Evolutionary conservation across 495 filamentous ascomycete genomes (phyloP).

Genomic region (Daldinia bambusicola): DNA sequence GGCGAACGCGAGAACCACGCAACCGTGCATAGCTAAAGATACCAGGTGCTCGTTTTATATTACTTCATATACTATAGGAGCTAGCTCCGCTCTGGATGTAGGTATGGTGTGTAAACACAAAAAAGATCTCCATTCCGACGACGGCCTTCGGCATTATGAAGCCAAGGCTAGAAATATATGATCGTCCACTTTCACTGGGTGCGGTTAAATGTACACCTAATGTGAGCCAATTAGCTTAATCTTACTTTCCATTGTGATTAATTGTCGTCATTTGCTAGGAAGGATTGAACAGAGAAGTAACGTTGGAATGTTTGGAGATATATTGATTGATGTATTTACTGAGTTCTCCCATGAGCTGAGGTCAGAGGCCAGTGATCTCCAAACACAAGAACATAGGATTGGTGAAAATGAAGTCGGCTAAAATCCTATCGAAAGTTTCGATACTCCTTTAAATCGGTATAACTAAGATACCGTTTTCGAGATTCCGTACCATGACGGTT

Average conservation of each 20-base stretch:
- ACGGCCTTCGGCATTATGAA: slow-evolving; percentile 32
- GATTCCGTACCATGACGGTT: neutral
- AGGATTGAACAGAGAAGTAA: slow-evolving; percentile 7
- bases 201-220: slow-evolving; percentile 36
- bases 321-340: neutral
- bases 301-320: slow-evolving; percentile 7
- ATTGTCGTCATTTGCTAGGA: neutral
- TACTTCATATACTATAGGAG: slow-evolving; percentile 7
- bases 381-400: neutral
- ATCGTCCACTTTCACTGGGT: slow-evolving; percentile 19
- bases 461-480: neutral
- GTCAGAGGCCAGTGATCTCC: neutral
- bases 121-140: slow-evolving; percentile 20
- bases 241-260: slow-evolving; percentile 8
- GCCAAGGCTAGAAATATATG: slow-evolving; percentile 37
- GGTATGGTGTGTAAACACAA: slow-evolving; percentile 12
- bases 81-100: slow-evolving; percentile 31
- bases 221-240: slow-evolving; percentile 18
- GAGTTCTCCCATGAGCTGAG: neutral
- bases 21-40: slow-evolving; percentile 6
- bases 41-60: slow-evolving; percentile 28
- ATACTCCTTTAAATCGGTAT: too few species aligned
- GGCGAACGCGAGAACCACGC: slow-evolving; percentile 15
- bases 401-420: neutral
- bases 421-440: too few species aligned